These are phyloP conservation scores for Trichophaea hybrida DNA, from an alignment of 2,329 filamentous ascomycete species.

Conservation along the genomic window DNA sequence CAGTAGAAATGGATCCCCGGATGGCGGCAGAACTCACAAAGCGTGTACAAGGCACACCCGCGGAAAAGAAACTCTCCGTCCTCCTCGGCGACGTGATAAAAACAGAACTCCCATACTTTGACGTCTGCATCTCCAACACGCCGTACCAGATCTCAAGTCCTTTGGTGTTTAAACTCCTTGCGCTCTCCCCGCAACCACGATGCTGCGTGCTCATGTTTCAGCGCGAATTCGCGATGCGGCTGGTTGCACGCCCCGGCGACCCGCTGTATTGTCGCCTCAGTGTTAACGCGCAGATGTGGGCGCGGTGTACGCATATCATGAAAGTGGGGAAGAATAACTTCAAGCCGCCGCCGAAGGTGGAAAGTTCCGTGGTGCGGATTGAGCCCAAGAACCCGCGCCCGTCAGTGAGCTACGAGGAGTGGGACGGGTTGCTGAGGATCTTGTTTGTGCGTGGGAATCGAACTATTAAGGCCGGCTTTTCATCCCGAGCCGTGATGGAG, in stretches of 20 bases:
- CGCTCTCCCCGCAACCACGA: conserved; percentile 65
- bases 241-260: conserved; percentile 79
- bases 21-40: conserved; percentile 95
- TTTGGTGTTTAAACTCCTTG: conserved; percentile 77
- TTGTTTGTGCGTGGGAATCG: conserved; percentile 83
- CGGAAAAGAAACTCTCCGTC: conserved; percentile 71
- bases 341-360: conserved; percentile 83
- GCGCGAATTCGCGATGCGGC: conserved; percentile 78
- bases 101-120: conserved; percentile 62
- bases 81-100: conserved; percentile 90
- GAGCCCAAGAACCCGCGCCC: conserved; percentile 76
- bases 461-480: conserved; percentile 64
- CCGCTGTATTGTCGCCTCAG: conserved; percentile 78
- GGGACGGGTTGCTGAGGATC: conserved; percentile 75
- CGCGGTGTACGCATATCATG: conserved; percentile 48
- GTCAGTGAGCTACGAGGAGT: conserved; percentile 84
- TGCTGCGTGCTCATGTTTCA: conserved; percentile 91
- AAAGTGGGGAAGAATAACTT: conserved; percentile 86
- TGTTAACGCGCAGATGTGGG: conserved; percentile 90
- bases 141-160: conserved; percentile 61
- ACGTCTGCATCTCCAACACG: conserved; percentile 71
- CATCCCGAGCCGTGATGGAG: conserved; percentile 62
- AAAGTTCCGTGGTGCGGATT: conserved; percentile 78
- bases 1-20: conserved; percentile 84
- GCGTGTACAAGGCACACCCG: conserved; percentile 77